These are phyloP conservation scores for Fraxinus baroniana DNA, from an alignment of 305 asterid species.

Conservation along the genomic window DNA sequence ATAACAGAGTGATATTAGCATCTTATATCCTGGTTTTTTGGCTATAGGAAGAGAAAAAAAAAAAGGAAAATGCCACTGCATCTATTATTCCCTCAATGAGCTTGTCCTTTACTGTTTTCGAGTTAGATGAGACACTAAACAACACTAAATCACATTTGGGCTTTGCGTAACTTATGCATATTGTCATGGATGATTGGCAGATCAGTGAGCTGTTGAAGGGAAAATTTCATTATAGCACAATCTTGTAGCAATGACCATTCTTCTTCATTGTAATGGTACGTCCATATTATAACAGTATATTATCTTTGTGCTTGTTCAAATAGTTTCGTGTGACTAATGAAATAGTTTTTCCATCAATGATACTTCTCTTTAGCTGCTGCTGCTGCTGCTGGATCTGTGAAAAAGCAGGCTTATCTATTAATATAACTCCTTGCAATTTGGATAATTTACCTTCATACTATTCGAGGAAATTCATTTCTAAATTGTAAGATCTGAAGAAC, in stretches of 20 bases:
- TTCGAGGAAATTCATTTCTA: conserved; percentile 23
- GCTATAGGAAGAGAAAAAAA: not conserved
- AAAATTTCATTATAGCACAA: conserved; percentile 60
- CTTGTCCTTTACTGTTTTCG: conserved; percentile 20
- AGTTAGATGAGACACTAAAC: conserved; percentile 23
- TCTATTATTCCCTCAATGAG: conserved; percentile 18
- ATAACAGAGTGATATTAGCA: conserved; percentile 5
- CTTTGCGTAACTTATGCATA: conserved; percentile 45
- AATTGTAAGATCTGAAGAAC: conserved; percentile 24
- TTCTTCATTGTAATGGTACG: conserved; percentile 60
- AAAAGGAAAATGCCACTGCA: not conserved
- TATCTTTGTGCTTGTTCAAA: conserved; percentile 31
- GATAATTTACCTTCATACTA: conserved; percentile 3
- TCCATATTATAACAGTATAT: conserved; percentile 35
- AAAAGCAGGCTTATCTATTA: conserved; percentile 42
- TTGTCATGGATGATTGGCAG: conserved; percentile 79
- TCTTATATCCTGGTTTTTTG: not conserved
- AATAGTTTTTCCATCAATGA: conserved; percentile 57
- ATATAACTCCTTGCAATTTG: conserved; percentile 28
- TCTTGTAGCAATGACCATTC: conserved; percentile 54
- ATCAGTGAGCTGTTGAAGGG: conserved; percentile 74
- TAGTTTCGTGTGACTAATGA: conserved; percentile 34
- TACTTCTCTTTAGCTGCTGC: conserved; percentile 41
- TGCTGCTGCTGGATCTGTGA: conserved; percentile 51
- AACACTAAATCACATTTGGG: conserved; percentile 19